Evolutionary conservation across 768 basidiomycete species (phyloP), one percentile per base, ranked within the genome.

Genomic region (Serendipita indica): DNA sequence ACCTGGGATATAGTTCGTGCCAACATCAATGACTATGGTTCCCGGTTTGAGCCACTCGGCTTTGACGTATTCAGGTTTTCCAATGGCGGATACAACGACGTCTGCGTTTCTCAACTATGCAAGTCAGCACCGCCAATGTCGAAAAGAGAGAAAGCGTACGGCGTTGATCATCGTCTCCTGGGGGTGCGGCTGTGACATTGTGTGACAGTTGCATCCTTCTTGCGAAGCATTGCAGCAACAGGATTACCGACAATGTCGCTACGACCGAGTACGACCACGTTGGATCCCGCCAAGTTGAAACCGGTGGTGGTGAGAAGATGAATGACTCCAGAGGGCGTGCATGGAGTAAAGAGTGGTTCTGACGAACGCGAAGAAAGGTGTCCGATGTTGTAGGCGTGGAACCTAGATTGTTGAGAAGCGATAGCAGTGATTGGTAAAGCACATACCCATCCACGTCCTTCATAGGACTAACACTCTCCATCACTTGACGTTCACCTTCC

Each of bases 381-480:
- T 14, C 96, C 94, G 62, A 98, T 96, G 71, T 98, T 99, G 72
- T 94, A 93, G 3, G 94, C 91, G 73, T 97, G 91, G 77, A 99
- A 99, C 27, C 94, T 92, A n/a, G 62, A 57, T 33, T 33, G 39
- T 3, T 33, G 57, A 35, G 20, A 3, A 37, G 35, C 57, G 33
- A 22, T 33, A 35, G 20, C 5, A 41, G 13, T 57, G 13, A 39
- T 27, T 13, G 16, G 18, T 39, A 33, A 28, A 28, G 59, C 49
- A 70, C 77, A 59, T 65, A 92, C 89, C 92, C 96, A 70, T 99
- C 96, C 61, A 99, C 86, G 65, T 99, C 96, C 73, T 99, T 99
- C 69, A 84, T 79, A 16, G 91, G 90, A 60, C 82, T 86, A 61
- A 99, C 82, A 10, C 89, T 84, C 70, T 98, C 94, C n/a, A 92